A percentile compares a stretch with the other conserved stretches of the same genome.
phyloP scores from a whole-genome alignment of 805 yeast genomes.

The Ogataea paradorogensis region DNA sequence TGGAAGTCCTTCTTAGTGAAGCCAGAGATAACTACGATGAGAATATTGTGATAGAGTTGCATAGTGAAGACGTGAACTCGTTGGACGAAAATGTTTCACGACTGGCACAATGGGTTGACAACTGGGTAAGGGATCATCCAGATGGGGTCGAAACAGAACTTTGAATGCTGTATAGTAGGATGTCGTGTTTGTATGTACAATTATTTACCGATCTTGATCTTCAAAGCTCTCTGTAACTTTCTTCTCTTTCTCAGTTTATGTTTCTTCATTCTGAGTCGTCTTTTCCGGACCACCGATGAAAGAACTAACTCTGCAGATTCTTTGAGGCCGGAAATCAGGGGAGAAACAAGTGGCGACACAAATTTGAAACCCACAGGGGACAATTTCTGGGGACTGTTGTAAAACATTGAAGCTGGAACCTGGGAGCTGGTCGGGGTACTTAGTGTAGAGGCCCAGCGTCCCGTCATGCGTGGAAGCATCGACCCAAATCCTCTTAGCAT shows the following conservation, averaged over 20 bases:
- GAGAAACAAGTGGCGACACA: conserved; percentile 7
- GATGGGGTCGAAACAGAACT: conserved; percentile 54
- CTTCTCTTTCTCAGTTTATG: conserved; percentile 97
- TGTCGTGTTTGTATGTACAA: conserved; percentile 7
- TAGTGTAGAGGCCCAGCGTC: conserved; percentile 9
- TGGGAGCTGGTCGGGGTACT: neutral
- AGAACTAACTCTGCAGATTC: conserved; percentile 33
- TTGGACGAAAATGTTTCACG: conserved; percentile 82
- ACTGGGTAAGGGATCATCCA: conserved; percentile 70
- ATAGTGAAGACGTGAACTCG: conserved; percentile 68
- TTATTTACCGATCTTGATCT: conserved; percentile 58
- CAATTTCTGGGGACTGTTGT: neutral
- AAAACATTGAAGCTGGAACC: neutral
- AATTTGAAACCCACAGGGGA: conserved; percentile 8
- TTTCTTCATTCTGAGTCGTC: conserved; percentile 95
- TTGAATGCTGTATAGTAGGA: conserved; percentile 1
- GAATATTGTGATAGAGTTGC: conserved; percentile 77
- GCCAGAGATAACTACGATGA: conserved; percentile 80
- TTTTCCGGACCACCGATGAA: conserved; percentile 76
- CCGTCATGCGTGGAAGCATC: conserved; percentile 3
- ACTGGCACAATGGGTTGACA: conserved; percentile 66
- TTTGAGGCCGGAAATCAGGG: conserved; percentile 5
- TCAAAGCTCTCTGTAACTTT: conserved; percentile 82
- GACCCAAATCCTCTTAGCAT: conserved; percentile 9
- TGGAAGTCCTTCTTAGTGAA: conserved; percentile 86